These are phyloP conservation scores for Magnolia kwangsiensis DNA, from an alignment of 164 flowering plant genomes.

Conservation along the genomic window DNA sequence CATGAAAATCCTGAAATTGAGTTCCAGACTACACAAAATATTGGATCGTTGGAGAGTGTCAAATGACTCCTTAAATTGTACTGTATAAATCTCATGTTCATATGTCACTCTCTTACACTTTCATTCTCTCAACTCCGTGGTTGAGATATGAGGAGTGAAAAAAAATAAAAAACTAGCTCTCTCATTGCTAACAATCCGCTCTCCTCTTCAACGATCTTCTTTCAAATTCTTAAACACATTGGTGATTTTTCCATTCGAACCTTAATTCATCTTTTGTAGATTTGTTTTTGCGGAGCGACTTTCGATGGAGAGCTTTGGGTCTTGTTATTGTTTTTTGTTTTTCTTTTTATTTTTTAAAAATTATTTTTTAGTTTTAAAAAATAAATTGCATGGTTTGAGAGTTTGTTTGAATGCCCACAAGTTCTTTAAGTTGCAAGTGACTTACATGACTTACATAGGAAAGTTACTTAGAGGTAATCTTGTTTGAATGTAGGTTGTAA, in stretches of 20 bases:
- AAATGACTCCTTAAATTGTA: no score
- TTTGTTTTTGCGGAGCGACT: background rate
- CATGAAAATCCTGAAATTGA: no score
- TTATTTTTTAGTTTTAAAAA: no score
- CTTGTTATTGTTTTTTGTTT: background rate
- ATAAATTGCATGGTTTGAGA: no score
- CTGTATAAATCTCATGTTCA: background rate
- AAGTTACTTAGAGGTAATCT: no score
- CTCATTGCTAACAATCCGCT: background rate
- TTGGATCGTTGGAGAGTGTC: no score
- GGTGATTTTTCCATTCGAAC: background rate
- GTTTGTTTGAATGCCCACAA: no score
- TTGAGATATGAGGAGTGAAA: constrained; percentile 7
- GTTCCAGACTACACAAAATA: no score
- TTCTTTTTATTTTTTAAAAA: no score
- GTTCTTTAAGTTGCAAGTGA: no score
- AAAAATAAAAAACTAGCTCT: background rate
- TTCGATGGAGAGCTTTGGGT: background rate
- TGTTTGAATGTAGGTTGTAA: no score
- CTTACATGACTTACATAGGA: no score
- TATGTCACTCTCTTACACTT: background rate
- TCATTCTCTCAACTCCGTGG: constrained; percentile 4
- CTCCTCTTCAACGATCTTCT: background rate
- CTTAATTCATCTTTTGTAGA: background rate
- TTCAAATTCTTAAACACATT: background rate